Evolutionary conservation across 805 yeast genomes (phyloP), one percentile per base, ranked within the genome.

Genomic region (Saturnispora silvae): DNA sequence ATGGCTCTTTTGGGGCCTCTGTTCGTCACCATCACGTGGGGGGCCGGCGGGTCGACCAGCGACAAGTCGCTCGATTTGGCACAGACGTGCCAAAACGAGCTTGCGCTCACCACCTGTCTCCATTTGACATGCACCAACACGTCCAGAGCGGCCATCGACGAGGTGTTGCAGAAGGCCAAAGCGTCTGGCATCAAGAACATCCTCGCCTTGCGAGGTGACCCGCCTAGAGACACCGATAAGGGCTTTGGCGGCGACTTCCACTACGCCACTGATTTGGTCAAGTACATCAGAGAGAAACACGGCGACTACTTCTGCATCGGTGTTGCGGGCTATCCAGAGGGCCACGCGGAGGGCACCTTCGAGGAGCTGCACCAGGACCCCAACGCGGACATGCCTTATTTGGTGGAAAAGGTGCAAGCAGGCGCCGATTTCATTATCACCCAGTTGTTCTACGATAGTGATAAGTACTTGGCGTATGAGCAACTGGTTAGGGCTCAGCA

Each of bases 321-420:
- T 42, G 98, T 89, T 13, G 98, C 98, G 2, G 96, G 94, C 1
- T 89, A 89, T 57, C 96, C 98, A 7, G 98, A 89, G 55, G 98
- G 98, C 15, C 96, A 89, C 59, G 86, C 84, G 25, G 95, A 87
- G 48, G 89, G 94, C 11, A 68, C 85, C 1, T 83, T 78, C 47
- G 67, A 61, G 32, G 59, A 73, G 7, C 15, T 44, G n/a, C 67
- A 66, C 25, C 95, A 86, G 55, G 71, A 75, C 49, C 75, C 79
- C 1, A 53, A 55, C 17, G 68, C 68, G 33, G 98, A 89, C 57
- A 51, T 89, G 33, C 89, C 92, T 5, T 85, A 59, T 52, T 67
- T 92, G 57, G 72, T 76, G 34, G 94, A 84, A 47, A 92, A 92
- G 56, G 70, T 89, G 18, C 70, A 77, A 40, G 96, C 97, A 2